Percentiles rank a stretch among this genome's conserved stretches.
These are phyloP conservation scores for Urtica urens DNA, from an alignment of 306 rosid species.

Conservation along the genomic window DNA sequence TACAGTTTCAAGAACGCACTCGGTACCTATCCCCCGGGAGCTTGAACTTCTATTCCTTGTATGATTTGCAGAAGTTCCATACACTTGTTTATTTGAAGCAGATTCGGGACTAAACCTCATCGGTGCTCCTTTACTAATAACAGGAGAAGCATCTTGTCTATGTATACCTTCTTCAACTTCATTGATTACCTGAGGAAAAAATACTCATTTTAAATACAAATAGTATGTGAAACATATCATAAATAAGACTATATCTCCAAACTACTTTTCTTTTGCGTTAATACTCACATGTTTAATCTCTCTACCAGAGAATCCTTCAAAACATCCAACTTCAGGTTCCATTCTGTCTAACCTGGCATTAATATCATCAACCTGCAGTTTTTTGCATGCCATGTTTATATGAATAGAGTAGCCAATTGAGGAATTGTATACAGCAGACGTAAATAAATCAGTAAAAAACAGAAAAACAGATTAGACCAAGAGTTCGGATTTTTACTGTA, in stretches of 20 bases:
- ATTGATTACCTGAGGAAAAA: conserved; percentile 62
- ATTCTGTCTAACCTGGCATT: conserved; percentile 92
- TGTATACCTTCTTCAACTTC: conserved; percentile 98
- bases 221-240: conserved; percentile 7
- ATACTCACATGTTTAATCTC: conserved; percentile 50
- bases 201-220: conserved; percentile 11
- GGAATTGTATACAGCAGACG: too few species aligned
- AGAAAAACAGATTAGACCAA: background rate
- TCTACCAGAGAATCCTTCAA: conserved; percentile 54
- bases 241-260: too few species aligned
- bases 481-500: background rate
- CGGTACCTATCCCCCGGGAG: conserved; percentile 57
- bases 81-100: conserved; percentile 65
- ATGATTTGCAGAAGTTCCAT: conserved; percentile 99
- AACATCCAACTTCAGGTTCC: conserved; percentile 61
- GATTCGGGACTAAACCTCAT: conserved; percentile 48
- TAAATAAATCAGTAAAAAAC: background rate
- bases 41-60: conserved; percentile 92
- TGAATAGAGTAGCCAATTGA: conserved; percentile 6
- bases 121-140: conserved; percentile 69
- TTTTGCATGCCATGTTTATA: background rate
- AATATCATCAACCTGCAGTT: conserved; percentile 76
- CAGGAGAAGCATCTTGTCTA: conserved; percentile 81
- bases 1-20: conserved; percentile 88
- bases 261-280: conserved; percentile 75